A percentile compares a stretch with the other conserved stretches of the same genome.
Evolutionary conservation across 495 filamentous ascomycete species (phyloP).

Genomic region (Xylaria scruposa): DNA sequence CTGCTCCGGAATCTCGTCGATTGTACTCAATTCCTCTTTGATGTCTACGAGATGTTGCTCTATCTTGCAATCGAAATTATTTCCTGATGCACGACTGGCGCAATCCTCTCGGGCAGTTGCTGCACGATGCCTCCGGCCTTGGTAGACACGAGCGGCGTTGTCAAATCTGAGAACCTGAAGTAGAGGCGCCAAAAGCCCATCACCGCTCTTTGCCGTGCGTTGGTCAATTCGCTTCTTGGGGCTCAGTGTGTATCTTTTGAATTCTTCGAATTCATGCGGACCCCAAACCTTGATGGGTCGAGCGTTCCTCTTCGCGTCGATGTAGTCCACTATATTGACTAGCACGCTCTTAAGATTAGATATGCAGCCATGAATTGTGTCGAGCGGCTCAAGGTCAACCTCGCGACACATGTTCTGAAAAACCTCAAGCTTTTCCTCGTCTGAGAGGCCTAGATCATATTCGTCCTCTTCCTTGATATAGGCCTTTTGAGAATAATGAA

Average conservation of each 20-base stretch:
- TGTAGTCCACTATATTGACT: constrained; percentile 61
- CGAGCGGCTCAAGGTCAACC: constrained; percentile 26
- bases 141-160: neutral
- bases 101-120: constrained; percentile 14
- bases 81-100: neutral
- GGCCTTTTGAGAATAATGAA: constrained; percentile 39
- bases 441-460: constrained; percentile 10
- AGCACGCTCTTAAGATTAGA: constrained; percentile 43
- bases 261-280: constrained; percentile 30
- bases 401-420: constrained; percentile 44
- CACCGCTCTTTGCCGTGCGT: constrained; percentile 47
- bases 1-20: neutral
- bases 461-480: constrained; percentile 27
- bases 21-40: constrained; percentile 9
- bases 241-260: constrained; percentile 49
- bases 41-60: neutral
- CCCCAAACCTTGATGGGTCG: constrained; percentile 42
- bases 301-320: constrained; percentile 49
- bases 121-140: neutral
- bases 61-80: neutral
- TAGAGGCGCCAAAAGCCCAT: constrained; percentile 48
- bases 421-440: constrained; percentile 30
- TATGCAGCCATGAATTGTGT: constrained; percentile 39
- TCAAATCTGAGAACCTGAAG: constrained; percentile 35
- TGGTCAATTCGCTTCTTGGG: constrained; percentile 44